Base-by-base conservation (phyloP, 148 eudicot genomes). In the Nepenthes gracilis region DNA sequence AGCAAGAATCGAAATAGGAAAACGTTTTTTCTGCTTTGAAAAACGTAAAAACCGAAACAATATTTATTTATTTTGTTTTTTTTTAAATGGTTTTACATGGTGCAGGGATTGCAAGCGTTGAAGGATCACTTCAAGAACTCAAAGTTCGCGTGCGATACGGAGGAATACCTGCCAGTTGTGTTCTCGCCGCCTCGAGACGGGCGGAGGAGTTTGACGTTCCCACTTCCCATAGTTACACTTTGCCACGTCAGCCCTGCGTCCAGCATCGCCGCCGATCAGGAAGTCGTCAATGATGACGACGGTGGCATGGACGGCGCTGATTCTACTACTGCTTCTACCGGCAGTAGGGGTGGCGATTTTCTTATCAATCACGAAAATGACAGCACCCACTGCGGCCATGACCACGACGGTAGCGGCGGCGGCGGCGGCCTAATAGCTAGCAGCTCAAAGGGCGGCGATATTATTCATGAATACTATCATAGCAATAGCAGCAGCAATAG, bases 91-190 rank as follows among this genome's bases (percentile, higher is more conserved):
- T 40, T 40, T 40, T 40, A 40, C 8, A 7, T 33, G 35, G 37
- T 36, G 12, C 33, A 87, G 96, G 96, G 96, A 1, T 52, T 83
- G 80, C 96, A 92, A 64, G 96, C 96, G 34, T 67, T 92, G 57
- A 88, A 83, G 66, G 98, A 88, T 68, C 98, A 92, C 65, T 92
- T 92, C 85, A 84, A 83, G 82, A 92, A 84, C 81, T 92, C 98
- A 5, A 92, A 88, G 78, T 92, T 92, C 72, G 91, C 91, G 32
- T 81, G 94, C 63, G 82, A 80, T 33, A 79, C 79, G 36, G 94
- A 88, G 57, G 96, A 92, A 67, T 92, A 88, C 71, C 61, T 92
- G 60, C 98, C 96, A 36, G 98, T 92, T 14, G 73, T 85, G 0
- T 92, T 92, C 67, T 58, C 82, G 13, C 98, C 98, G 1, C 87